A percentile compares a stretch with the other conserved stretches of the same genome.
phyloP scores from a whole-genome alignment of 805 yeast species.

The Ogataea chonburiensis region DNA sequence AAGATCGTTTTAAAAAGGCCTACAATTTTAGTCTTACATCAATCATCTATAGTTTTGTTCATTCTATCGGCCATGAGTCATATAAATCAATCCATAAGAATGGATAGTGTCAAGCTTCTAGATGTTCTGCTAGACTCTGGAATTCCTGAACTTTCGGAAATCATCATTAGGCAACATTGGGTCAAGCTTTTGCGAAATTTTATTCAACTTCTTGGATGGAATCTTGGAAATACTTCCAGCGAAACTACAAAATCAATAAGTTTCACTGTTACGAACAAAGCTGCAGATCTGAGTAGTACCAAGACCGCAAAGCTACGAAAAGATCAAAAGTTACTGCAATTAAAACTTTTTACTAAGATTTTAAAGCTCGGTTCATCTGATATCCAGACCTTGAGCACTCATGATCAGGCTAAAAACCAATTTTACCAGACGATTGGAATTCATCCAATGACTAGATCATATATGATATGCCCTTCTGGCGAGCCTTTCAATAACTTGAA shows the following conservation, averaged over 20 bases:
- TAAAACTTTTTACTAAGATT: constrained; percentile 37
- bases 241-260: constrained; percentile 22
- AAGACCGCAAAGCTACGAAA: constrained; percentile 34
- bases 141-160: constrained; percentile 36
- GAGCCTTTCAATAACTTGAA: constrained; percentile 65
- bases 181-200: constrained; percentile 65
- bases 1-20: constrained; percentile 50
- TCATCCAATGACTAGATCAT: constrained; percentile 45
- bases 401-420: no score
- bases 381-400: no score
- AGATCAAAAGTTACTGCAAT: constrained; percentile 37
- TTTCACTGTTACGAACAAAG: constrained; percentile 27
- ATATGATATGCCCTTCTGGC: constrained; percentile 54
- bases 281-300: constrained; percentile 18
- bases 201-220: constrained; percentile 77
- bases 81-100: constrained; percentile 70
- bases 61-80: constrained; percentile 94
- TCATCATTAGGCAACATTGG: constrained; percentile 64
- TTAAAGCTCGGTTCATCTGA: constrained; percentile 21
- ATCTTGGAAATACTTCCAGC: constrained; percentile 35
- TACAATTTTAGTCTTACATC: constrained; percentile 58
- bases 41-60: constrained; percentile 63
- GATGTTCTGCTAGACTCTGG: constrained; percentile 55
- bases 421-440: no score
- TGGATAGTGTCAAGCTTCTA: constrained; percentile 70